Conservation (phyloP, 2,329 filamentous ascomycete species). For the Phialemoniopsis sp. region DNA sequence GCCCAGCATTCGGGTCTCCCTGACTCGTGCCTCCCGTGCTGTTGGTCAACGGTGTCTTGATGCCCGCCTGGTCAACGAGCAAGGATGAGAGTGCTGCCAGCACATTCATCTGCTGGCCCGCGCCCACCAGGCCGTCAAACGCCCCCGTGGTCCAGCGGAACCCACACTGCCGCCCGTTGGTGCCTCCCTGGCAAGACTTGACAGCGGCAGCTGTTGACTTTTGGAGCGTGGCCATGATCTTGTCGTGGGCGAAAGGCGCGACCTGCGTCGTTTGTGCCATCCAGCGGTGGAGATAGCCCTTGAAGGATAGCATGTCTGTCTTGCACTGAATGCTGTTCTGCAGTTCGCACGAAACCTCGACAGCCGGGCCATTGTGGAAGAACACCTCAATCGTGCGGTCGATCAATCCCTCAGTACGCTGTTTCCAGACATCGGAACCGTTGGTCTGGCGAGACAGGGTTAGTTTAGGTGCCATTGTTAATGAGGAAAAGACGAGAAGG, state of each 20-base stretch:
- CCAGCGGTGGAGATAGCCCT: constrained; percentile 49
- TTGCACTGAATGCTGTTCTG: constrained; percentile 47
- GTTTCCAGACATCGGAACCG: constrained; percentile 40
- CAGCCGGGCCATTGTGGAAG: constrained; percentile 56
- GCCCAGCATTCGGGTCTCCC: constrained; percentile 41
- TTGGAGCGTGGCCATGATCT: constrained; percentile 38
- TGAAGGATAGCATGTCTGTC: constrained; percentile 49
- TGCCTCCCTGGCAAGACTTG: constrained; percentile 27
- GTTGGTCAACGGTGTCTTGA: constrained; percentile 30
- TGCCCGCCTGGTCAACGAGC: constrained; percentile 22
- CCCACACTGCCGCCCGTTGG: constrained; percentile 53
- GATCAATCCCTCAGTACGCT: constrained; percentile 50
- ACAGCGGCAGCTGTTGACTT: constrained; percentile 44
- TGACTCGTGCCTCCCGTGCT: constrained; percentile 44
- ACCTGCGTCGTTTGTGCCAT: constrained; percentile 42
- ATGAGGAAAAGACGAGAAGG: neutral
- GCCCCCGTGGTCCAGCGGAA: constrained; percentile 53
- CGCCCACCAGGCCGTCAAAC: constrained; percentile 37
- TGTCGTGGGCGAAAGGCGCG: constrained; percentile 38
- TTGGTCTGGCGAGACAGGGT: constrained; percentile 28
- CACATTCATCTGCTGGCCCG: constrained; percentile 50
- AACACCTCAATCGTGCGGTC: constrained; percentile 44
- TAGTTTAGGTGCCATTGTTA: neutral
- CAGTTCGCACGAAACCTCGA: constrained; percentile 63
- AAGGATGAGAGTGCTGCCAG: constrained; percentile 42